A percentile compares a stretch with the other conserved stretches of the same genome.
Evolutionary conservation across 75 land plant species (phyloP).

Genomic region (Pseudotsuga menziesii): DNA sequence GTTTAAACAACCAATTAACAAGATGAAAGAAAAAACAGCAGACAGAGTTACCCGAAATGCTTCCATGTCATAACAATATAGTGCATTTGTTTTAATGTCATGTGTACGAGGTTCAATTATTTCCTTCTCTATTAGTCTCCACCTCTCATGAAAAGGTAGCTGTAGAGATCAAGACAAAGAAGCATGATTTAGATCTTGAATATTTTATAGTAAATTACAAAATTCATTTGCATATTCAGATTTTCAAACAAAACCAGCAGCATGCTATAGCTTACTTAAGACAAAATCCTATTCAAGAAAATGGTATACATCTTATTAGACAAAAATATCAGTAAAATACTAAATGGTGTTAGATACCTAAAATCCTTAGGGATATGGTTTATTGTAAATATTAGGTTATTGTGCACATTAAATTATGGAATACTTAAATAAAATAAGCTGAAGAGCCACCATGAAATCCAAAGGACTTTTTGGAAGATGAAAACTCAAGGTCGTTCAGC

Average conservation of each 20-base stretch:
- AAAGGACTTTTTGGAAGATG: no score
- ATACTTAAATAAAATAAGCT: no score
- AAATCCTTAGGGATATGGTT: no score
- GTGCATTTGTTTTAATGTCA: slow-evolving; percentile 37
- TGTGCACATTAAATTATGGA: no score
- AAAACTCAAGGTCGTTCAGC: no score
- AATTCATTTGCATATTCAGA: no score
- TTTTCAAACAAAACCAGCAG: not conserved
- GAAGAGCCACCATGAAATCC: no score
- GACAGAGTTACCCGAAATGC: slow-evolving; percentile 54
- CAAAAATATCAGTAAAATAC: no score
- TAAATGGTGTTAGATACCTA: no score
- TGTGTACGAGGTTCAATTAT: slow-evolving; percentile 72
- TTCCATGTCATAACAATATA: slow-evolving; percentile 77
- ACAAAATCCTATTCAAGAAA: not conserved
- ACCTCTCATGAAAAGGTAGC: slow-evolving; percentile 80
- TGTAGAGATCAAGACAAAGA: slow-evolving; percentile 20
- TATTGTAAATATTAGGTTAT: no score
- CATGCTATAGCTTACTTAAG: not conserved
- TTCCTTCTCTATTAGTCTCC: slow-evolving; percentile 82
- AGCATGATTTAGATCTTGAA: not conserved
- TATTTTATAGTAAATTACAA: no score
- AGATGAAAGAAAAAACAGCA: not conserved
- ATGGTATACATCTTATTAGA: not conserved
- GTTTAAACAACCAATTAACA: not conserved